Conservation (phyloP, 345 rosid species). For the Arabidopsis thaliana region TAIR10.1 NC_003070.9:26734001-26734500, state of each 20-base stretch:
- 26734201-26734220: neutral
- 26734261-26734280: neutral
- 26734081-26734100: too few species aligned
- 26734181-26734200: neutral
- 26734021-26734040: too few species aligned
- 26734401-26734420: neutral
- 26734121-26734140: neutral
- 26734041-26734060: too few species aligned
- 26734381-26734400: neutral
- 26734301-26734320: neutral
- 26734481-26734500: neutral
- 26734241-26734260: neutral
- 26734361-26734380: neutral
- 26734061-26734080: too few species aligned
- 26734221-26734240: neutral
- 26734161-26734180: neutral
- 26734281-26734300: slow-evolving; percentile 9
- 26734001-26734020: too few species aligned
- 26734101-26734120: too few species aligned
- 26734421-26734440: neutral
- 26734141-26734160: neutral
- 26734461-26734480: neutral
- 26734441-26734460: neutral
- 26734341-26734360: neutral
- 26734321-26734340: neutral